Evolutionary conservation across 371 early-diverging fungal genomes (phyloP).

Genomic region (Chytridiales sp.): DNA sequence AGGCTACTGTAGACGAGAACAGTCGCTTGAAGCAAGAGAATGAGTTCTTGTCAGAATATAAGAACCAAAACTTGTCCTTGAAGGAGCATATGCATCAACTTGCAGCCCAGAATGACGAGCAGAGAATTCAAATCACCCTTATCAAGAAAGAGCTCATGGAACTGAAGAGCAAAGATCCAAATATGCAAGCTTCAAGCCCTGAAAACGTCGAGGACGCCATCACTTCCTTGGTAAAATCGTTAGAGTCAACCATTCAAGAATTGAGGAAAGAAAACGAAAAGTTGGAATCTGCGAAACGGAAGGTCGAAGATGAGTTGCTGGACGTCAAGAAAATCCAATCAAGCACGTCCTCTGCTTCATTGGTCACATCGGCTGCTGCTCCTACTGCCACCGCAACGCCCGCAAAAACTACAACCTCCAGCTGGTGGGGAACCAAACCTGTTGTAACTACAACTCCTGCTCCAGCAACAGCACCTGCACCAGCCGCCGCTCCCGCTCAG

Average conservation of each 20-base stretch:
- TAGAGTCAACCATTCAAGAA: slow-evolving; percentile 21
- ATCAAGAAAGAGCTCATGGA: slow-evolving; percentile 16
- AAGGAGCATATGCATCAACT: slow-evolving; percentile 46
- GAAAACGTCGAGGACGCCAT: slow-evolving; percentile 12
- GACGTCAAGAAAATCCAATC: slow-evolving; percentile 6
- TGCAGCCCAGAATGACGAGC: slow-evolving; percentile 27
- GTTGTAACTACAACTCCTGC: slow-evolving; percentile 2
- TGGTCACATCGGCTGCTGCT: slow-evolving; percentile 15
- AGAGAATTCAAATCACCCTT: slow-evolving; percentile 16
- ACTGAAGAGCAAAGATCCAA: slow-evolving; percentile 1
- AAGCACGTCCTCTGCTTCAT: neutral
- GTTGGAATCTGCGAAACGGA: slow-evolving; percentile 12
- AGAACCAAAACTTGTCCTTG: slow-evolving; percentile 37
- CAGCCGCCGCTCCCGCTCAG: slow-evolving; percentile 1
- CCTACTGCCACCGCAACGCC: slow-evolving; percentile 7
- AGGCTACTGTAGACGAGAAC: slow-evolving; percentile 33
- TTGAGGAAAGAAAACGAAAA: slow-evolving; percentile 25
- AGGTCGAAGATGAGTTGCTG: slow-evolving; percentile 2
- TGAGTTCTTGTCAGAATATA: slow-evolving; percentile 37
- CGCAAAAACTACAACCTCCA: neutral
- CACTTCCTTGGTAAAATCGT: slow-evolving; percentile 22
- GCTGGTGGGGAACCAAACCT: slow-evolving; percentile 7
- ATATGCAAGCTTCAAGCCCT: neutral
- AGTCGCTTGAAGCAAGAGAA: slow-evolving; percentile 28
- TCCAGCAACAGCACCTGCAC: slow-evolving; percentile 10